phyloP scores from a whole-genome alignment of 768 basidiomycete genomes.

The Paxillus rubicundulus region DNA sequence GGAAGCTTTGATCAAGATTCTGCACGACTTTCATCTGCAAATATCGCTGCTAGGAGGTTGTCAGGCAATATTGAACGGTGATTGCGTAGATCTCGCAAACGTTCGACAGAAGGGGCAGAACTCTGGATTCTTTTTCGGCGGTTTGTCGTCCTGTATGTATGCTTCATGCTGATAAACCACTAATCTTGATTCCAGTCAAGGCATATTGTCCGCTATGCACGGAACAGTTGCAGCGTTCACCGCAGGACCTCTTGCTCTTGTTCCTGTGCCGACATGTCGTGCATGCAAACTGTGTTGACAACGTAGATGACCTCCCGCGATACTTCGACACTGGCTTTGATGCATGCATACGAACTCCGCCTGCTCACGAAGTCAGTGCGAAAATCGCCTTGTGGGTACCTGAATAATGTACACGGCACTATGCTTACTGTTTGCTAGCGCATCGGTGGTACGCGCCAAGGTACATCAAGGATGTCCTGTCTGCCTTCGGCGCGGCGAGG shows the following conservation, averaged over 20 bases:
- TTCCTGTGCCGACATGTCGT: conserved; percentile 90
- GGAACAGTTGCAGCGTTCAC: conserved; percentile 52
- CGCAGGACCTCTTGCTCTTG: conserved; percentile 62
- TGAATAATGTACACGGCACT: background rate
- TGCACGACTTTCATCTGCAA: conserved; percentile 95
- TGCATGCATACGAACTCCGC: conserved; percentile 38
- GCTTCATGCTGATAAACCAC: background rate
- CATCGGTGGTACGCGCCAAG: conserved; percentile 65
- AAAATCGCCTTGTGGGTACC: conserved; percentile 75
- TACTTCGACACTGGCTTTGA: conserved; percentile 53
- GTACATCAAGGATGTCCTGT: conserved; percentile 74
- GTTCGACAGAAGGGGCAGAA: conserved; percentile 74
- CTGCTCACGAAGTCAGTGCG: conserved; percentile 50
- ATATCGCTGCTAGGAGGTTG: conserved; percentile 92
- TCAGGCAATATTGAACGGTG: conserved; percentile 80
- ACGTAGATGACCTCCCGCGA: conserved; percentile 58
- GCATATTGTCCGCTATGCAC: conserved; percentile 66
- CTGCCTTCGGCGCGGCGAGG: conserved; percentile 62
- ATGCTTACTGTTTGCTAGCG: conserved; percentile 40
- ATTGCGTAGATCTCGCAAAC: conserved; percentile 69
- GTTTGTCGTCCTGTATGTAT: conserved; percentile 42
- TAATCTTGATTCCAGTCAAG: conserved; percentile 44
- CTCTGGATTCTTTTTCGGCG: conserved; percentile 71
- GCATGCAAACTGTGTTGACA: conserved; percentile 75
- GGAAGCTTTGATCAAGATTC: conserved; percentile 91